Evolutionary conservation across 1,139 yeast genomes (phyloP).

Genomic region (Protomyces inouyei): DNA sequence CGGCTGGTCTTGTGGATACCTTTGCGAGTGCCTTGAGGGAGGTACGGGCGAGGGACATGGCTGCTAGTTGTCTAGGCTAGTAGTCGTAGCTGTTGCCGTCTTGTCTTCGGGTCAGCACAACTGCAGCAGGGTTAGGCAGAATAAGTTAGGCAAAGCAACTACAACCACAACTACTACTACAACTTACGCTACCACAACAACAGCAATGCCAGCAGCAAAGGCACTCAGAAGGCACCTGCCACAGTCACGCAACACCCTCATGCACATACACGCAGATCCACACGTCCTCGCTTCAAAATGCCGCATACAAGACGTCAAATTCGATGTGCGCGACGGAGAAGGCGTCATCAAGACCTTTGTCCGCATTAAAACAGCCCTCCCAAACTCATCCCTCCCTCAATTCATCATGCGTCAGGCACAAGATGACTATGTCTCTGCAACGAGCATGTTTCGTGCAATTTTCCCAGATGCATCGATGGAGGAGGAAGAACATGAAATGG

Average conservation of each 20-base stretch:
- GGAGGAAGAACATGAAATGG: slow-evolving; percentile 23
- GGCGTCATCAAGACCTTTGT: slow-evolving; percentile 20
- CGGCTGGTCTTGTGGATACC: slow-evolving; percentile 3
- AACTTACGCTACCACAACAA: not conserved
- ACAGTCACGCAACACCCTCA: slow-evolving; percentile 6
- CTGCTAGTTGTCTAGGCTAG: not conserved
- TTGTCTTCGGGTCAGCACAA: not conserved
- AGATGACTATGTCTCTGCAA: slow-evolving; percentile 21
- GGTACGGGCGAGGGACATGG: slow-evolving; percentile 18
- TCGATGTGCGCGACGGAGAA: slow-evolving; percentile 15
- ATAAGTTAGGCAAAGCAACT: no score
- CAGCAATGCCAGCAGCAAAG: slow-evolving; percentile 18
- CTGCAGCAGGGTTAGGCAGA: not conserved
- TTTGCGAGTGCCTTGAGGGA: slow-evolving; percentile 24
- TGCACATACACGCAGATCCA: slow-evolving; percentile 4
- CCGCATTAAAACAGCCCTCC: slow-evolving; percentile 22
- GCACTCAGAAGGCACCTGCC: slow-evolving; percentile 16
- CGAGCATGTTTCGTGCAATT: slow-evolving; percentile 26
- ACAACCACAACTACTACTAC: no score
- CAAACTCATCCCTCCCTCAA: slow-evolving; percentile 9
- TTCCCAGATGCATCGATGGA: slow-evolving; percentile 13
- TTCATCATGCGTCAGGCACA: slow-evolving; percentile 25
- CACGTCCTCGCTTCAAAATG: slow-evolving; percentile 15
- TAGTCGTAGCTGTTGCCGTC: not conserved
- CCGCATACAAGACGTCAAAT: slow-evolving; percentile 22